These are phyloP conservation scores for Neopestalotiopsis sp. DNA, from an alignment of 2,329 filamentous ascomycete genomes.

Conservation along the genomic window DNA sequence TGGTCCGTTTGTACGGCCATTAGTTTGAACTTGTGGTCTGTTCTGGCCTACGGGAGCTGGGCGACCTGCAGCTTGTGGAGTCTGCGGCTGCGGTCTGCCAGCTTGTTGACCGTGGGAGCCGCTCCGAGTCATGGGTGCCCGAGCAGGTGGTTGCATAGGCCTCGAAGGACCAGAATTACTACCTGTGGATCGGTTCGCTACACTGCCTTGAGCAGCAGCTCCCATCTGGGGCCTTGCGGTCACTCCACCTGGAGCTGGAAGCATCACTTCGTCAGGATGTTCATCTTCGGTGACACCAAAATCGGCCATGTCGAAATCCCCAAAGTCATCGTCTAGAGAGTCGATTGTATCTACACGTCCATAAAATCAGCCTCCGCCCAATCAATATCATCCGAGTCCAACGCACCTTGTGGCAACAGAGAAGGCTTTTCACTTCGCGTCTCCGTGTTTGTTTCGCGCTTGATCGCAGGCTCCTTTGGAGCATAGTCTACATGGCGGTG, in stretches of 20 bases:
- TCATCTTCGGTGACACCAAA: conserved; percentile 72
- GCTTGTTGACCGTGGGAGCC: conserved; percentile 36
- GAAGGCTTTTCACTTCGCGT: conserved; percentile 27
- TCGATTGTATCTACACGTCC: conserved; percentile 36
- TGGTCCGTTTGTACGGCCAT: conserved; percentile 24
- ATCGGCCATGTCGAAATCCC: conserved; percentile 78
- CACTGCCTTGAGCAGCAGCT: conserved; percentile 25
- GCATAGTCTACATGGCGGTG: conserved; percentile 81
- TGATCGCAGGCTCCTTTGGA: conserved; percentile 56
- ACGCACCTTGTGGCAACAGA: conserved; percentile 47
- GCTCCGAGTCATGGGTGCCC: conserved; percentile 34
- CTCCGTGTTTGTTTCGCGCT: conserved; percentile 23
- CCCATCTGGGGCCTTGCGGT: conserved; percentile 27
- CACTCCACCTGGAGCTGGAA: conserved; percentile 46
- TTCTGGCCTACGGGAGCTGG: conserved; percentile 30
- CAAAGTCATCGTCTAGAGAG: conserved; percentile 39
- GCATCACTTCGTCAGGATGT: conserved; percentile 77
- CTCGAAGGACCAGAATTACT: conserved; percentile 23
- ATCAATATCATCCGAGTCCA: conserved; percentile 43
- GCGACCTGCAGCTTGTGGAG: conserved; percentile 41
- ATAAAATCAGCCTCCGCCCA: conserved; percentile 38
- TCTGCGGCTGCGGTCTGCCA: conserved; percentile 26
- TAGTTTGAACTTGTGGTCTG: conserved; percentile 23
- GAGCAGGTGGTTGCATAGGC: conserved; percentile 44
- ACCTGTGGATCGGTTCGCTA: conserved; percentile 33